A percentile compares a stretch with the other conserved stretches of the same genome.
Evolutionary conservation across 75 land plant species (phyloP).

Genomic region (Pinus albicaulis): DNA sequence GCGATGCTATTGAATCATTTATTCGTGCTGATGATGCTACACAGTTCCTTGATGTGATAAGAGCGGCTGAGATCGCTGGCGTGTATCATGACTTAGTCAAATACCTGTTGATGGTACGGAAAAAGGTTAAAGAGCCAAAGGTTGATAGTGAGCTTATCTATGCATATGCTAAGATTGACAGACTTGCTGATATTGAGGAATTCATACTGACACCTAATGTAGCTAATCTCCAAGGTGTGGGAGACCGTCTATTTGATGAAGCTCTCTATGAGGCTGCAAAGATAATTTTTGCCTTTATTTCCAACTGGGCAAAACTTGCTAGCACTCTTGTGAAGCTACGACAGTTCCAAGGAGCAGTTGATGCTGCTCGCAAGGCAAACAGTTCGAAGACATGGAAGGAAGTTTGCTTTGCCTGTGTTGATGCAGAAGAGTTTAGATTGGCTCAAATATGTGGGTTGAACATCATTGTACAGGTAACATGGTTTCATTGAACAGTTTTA

Average conservation of each 20-base stretch:
- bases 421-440: slow-evolving; percentile 97
- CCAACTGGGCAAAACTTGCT: slow-evolving; percentile 97
- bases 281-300: slow-evolving; percentile 88
- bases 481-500: not conserved
- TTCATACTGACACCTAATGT: slow-evolving; percentile 97
- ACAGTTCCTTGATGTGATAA: slow-evolving; percentile 85
- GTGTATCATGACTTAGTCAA: slow-evolving; percentile 88
- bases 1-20: slow-evolving; percentile 99
- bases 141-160: slow-evolving; percentile 97
- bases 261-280: slow-evolving; percentile 94
- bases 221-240: slow-evolving; percentile 95
- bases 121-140: slow-evolving; percentile 87
- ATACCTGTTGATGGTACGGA: slow-evolving; percentile 95
- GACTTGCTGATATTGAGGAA: slow-evolving; percentile 91
- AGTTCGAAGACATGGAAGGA: slow-evolving; percentile 97
- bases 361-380: slow-evolving; percentile 97
- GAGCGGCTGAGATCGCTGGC: slow-evolving; percentile 65
- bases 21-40: slow-evolving; percentile 98
- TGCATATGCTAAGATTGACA: slow-evolving; percentile 97
- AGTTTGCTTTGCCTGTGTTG: slow-evolving; percentile 99
- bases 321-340: slow-evolving; percentile 79
- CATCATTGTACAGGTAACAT: slow-evolving; percentile 84
- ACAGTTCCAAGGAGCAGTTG: slow-evolving; percentile 98
- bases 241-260: slow-evolving; percentile 95
- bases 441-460: slow-evolving; percentile 99